Percentiles rank a stretch among this genome's conserved stretches.
These are phyloP conservation scores for Pezicula radicicola DNA, from an alignment of 2,329 filamentous ascomycete genomes.

Conservation along the genomic window DNA sequence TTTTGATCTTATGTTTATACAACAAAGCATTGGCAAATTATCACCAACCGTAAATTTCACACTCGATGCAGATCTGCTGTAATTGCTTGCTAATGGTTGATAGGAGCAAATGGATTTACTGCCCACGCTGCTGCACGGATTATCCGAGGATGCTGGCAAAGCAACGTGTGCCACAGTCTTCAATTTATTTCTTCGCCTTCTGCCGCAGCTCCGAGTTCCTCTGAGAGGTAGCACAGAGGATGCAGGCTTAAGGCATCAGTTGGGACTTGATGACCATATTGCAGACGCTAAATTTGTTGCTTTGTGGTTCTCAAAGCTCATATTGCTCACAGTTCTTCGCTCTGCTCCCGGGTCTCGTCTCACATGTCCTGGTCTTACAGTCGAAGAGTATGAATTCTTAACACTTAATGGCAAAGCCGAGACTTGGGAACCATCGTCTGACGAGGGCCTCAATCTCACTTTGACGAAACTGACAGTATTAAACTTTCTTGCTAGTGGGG, in stretches of 20 bases:
- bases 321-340: slow-evolving; percentile 59
- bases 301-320: slow-evolving; percentile 71
- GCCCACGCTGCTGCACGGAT: slow-evolving; percentile 65
- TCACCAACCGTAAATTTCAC: slow-evolving; percentile 39
- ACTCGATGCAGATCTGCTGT: not conserved
- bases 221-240: slow-evolving; percentile 78
- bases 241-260: slow-evolving; percentile 56
- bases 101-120: slow-evolving; percentile 69
- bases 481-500: slow-evolving; percentile 75
- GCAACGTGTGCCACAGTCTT: slow-evolving; percentile 65
- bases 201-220: slow-evolving; percentile 71
- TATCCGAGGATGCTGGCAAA: slow-evolving; percentile 56
- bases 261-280: slow-evolving; percentile 59
- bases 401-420: slow-evolving; percentile 64
- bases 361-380: slow-evolving; percentile 54
- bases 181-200: slow-evolving; percentile 74
- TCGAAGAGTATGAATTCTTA: slow-evolving; percentile 67
- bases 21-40: slow-evolving; percentile 71
- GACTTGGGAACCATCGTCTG: slow-evolving; percentile 60
- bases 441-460: slow-evolving; percentile 61
- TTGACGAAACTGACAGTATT: slow-evolving; percentile 69
- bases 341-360: slow-evolving; percentile 25
- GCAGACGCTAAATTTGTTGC: slow-evolving; percentile 74
- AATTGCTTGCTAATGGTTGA: slow-evolving; percentile 23
- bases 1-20: slow-evolving; percentile 85